phyloP scores from a whole-genome alignment of 805 yeast genomes.

The Candida saitoana region DNA sequence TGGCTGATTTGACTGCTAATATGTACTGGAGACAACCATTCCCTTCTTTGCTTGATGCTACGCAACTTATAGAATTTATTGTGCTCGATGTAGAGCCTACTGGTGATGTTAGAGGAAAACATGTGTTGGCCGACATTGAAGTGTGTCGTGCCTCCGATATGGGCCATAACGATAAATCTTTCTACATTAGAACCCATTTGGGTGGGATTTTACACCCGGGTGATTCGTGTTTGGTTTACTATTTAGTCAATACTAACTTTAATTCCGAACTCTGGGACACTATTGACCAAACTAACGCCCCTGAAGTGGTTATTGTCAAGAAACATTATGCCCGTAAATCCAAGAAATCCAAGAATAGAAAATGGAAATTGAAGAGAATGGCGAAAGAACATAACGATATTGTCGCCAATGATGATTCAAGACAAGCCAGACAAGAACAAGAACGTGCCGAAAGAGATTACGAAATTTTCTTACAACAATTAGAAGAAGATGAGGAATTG shows the following conservation, averaged over 20 bases:
- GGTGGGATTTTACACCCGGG: constrained; percentile 97
- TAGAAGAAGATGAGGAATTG: constrained; percentile 94
- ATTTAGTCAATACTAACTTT: constrained; percentile 76
- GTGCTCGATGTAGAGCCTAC: constrained; percentile 94
- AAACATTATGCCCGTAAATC: constrained; percentile 79
- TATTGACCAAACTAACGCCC: constrained; percentile 56
- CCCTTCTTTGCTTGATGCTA: constrained; percentile 66
- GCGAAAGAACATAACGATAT: constrained; percentile 91
- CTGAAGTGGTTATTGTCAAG: constrained; percentile 87
- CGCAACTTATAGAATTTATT: constrained; percentile 78
- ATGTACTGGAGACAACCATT: constrained; percentile 84
- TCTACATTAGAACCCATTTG: constrained; percentile 81
- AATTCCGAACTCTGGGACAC: constrained; percentile 83
- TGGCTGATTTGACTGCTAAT: constrained; percentile 65
- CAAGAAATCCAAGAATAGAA: constrained; percentile 70
- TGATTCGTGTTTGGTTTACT: constrained; percentile 91
- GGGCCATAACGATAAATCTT: constrained; percentile 80
- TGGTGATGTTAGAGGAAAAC: constrained; percentile 70
- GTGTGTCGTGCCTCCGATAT: constrained; percentile 86
- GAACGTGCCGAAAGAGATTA: constrained; percentile 93
- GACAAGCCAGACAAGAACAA: constrained; percentile 80
- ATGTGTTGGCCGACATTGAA: constrained; percentile 84
- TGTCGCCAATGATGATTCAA: constrained; percentile 63
- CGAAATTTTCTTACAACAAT: constrained; percentile 91
- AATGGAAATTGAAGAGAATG: constrained; percentile 95